These are phyloP conservation scores for Penicillium sp. DNA, from an alignment of 2,329 filamentous ascomycete species.

Conservation along the genomic window DNA sequence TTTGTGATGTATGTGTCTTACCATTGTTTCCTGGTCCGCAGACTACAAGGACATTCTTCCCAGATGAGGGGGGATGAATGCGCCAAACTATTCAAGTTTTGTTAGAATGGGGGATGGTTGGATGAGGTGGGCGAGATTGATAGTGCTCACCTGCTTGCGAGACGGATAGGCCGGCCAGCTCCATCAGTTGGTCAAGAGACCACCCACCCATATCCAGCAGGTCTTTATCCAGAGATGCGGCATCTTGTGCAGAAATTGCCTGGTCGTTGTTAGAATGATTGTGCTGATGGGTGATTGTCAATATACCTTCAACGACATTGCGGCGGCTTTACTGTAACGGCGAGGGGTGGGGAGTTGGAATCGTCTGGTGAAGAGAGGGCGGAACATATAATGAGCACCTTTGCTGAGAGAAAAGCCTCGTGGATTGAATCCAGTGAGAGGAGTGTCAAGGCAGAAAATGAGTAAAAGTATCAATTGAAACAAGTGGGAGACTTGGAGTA, in stretches of 20 bases:
- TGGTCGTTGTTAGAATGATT: slow-evolving; percentile 41
- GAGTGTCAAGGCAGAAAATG: no score
- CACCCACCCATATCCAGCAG: slow-evolving; percentile 88
- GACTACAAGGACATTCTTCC: slow-evolving; percentile 78
- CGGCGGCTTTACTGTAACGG: slow-evolving; percentile 36
- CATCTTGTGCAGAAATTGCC: slow-evolving; percentile 87
- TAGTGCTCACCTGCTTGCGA: slow-evolving; percentile 75
- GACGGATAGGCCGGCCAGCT: slow-evolving; percentile 88
- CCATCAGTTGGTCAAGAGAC: slow-evolving; percentile 96
- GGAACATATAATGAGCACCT: slow-evolving; percentile 32
- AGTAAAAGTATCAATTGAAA: neutral
- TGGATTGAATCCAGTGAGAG: neutral
- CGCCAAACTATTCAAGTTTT: slow-evolving; percentile 69
- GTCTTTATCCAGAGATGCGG: slow-evolving; percentile 86
- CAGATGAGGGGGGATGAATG: slow-evolving; percentile 74
- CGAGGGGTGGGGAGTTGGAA: slow-evolving; percentile 20
- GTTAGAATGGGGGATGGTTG: slow-evolving; percentile 3
- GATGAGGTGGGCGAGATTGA: neutral
- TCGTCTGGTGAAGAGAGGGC: slow-evolving; percentile 16
- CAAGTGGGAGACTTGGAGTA: slow-evolving; percentile 2
- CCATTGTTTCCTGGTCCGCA: slow-evolving; percentile 80
- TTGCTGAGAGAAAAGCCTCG: neutral
- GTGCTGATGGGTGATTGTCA: neutral
- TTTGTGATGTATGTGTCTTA: slow-evolving; percentile 23
- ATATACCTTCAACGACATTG: slow-evolving; percentile 48